Conservation (phyloP, 2,329 filamentous ascomycete species). For the Xylogone sp. region DNA sequence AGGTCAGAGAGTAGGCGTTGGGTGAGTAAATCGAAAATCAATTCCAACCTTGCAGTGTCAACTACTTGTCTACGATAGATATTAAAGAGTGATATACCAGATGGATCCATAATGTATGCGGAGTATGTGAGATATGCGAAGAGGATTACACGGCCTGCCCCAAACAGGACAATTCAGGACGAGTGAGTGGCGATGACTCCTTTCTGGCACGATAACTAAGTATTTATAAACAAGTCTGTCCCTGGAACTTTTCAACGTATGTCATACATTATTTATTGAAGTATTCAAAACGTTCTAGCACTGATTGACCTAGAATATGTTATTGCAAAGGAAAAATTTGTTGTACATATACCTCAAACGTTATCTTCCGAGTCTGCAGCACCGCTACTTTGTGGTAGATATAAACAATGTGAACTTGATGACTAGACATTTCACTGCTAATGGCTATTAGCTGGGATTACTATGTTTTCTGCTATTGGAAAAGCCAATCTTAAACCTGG, state of each 20-base stretch:
- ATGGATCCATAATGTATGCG: not conserved
- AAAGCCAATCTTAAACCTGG: slow-evolving; percentile 46
- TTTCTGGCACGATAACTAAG: not conserved
- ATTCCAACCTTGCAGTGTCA: no score
- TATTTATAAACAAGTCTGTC: not conserved
- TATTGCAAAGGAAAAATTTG: slow-evolving; percentile 22
- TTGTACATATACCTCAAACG: slow-evolving; percentile 36
- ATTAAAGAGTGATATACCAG: not conserved
- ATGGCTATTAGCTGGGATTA: slow-evolving; percentile 51
- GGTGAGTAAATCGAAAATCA: not conserved
- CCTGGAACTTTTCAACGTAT: not conserved
- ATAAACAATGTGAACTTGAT: not conserved
- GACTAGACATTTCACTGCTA: not conserved
- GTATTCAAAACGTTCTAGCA: not conserved
- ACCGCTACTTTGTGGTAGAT: slow-evolving; percentile 52
- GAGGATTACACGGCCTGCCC: not conserved
- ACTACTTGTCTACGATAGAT: no score
- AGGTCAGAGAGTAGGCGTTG: not conserved
- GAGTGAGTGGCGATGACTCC: not conserved
- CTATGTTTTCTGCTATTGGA: slow-evolving; percentile 57
- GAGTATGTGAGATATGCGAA: not conserved
- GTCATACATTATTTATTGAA: not conserved
- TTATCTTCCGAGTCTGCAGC: slow-evolving; percentile 56
- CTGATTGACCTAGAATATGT: slow-evolving; percentile 44
- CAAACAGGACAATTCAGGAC: not conserved